A percentile compares a stretch with the other conserved stretches of the same genome.
These are phyloP conservation scores for Trichoderma hamatum DNA, from an alignment of 2,329 filamentous ascomycete species.

Conservation along the genomic window DNA sequence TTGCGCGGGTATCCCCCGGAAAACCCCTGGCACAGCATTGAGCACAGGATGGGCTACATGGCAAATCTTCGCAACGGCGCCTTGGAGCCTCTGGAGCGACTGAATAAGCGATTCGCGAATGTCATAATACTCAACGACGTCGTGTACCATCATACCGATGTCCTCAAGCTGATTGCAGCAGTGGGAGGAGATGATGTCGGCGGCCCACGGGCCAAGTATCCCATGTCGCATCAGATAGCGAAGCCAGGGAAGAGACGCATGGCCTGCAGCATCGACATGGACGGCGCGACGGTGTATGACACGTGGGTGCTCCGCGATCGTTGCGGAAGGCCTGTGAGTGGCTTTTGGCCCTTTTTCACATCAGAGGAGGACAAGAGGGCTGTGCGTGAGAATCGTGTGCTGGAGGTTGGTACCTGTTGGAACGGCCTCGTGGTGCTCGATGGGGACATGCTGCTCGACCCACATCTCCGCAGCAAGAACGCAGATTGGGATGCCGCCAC, in stretches of 20 bases:
- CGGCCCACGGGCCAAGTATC: neutral
- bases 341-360: conserved; percentile 28
- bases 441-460: conserved; percentile 27
- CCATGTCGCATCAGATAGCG: neutral
- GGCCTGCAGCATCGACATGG: conserved; percentile 28
- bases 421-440: conserved; percentile 28
- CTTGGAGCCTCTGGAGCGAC: conserved; percentile 20
- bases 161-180: conserved; percentile 25
- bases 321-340: conserved; percentile 25
- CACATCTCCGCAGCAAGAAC: conserved; percentile 5
- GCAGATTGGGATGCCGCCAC: conserved; percentile 22
- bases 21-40: conserved; percentile 26
- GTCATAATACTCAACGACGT: conserved; percentile 27
- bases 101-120: conserved; percentile 26
- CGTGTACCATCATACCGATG: conserved; percentile 28
- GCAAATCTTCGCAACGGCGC: conserved; percentile 29
- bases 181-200: conserved; percentile 26
- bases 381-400: conserved; percentile 21
- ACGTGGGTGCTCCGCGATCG: conserved; percentile 28
- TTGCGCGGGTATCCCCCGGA: conserved; percentile 23
- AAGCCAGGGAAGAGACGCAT: conserved; percentile 21
- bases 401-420: conserved; percentile 27
- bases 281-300: conserved; percentile 28
- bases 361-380: conserved; percentile 20
- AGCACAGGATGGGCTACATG: conserved; percentile 27